Evolutionary conservation across 805 yeast genomes (phyloP), one percentile per base, ranked within the genome.

Genomic region (Suhomyces canberraensis): DNA sequence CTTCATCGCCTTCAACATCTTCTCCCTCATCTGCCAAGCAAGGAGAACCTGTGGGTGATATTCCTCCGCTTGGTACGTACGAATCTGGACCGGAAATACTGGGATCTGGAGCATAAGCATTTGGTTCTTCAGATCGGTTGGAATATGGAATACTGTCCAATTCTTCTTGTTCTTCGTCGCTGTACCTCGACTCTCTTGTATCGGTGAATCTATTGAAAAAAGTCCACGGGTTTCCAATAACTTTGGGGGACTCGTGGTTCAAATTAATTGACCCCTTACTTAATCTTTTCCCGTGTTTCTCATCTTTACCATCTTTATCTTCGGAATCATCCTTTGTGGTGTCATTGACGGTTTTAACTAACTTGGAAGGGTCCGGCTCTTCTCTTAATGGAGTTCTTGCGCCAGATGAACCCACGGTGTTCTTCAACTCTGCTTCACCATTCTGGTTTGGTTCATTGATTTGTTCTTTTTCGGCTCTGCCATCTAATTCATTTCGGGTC

Each of bases 171-270:
- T 56, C 56, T 4, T 60, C 67, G 21, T 46, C 45, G 1, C 34
- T 40, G 38, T 64, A 67, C 25, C 73, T 46, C 4, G 48, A 37
- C 36, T 67, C 71, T 17, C 51, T 44, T 15, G 54, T 56, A 41
- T 67, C 73, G 1, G 40, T 42, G 19, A 39, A 39, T n/a, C 51
- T 44, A 24, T 44, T 50, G 42, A 61, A 60, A 36, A 64, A 60
- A 8, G 54, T 43, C 44, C 64, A 52, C 0, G 71, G 48, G 37
- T 65, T 66, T n/a, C 56, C 52, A 7, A 64, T 43, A 2, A 50
- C 39, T 25, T 51, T 51, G 11, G 61, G 54, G 1, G 54, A 40
- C 14, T 51, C 55, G 20, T 41, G 38, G 3, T 48, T 48, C 34
- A 38, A 31, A 11, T 35, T 8, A 5, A 24, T 40, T 15, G 36